Percentiles rank a stretch among this genome's conserved stretches.
Conservation (phyloP, 495 filamentous ascomycete species). For the Neurospora hispaniola region DNA sequence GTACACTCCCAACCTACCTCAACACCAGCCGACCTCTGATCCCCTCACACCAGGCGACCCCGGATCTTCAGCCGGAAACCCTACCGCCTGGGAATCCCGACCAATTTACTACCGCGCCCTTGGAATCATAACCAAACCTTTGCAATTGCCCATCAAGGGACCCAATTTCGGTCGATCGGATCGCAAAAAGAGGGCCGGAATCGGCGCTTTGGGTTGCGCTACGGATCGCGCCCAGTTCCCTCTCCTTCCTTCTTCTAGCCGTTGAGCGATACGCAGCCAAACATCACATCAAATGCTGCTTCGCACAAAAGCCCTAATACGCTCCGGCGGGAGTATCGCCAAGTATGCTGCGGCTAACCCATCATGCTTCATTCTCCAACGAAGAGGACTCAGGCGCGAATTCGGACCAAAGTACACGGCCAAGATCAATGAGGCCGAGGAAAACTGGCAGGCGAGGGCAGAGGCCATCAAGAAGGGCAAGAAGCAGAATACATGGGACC, state of each 20-base stretch:
- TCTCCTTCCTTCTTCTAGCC: background rate
- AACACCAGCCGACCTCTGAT: background rate
- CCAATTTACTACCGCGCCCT: background rate
- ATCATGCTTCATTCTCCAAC: background rate
- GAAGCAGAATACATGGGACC: conserved; percentile 50
- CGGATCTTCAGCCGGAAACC: background rate
- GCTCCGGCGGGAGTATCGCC: background rate
- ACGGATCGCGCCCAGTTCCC: background rate
- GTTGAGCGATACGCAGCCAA: background rate
- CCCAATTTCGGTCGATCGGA: background rate
- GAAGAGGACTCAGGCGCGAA: background rate
- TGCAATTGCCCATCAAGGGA: background rate
- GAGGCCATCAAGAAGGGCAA: conserved; percentile 49
- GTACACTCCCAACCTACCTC: background rate
- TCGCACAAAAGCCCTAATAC: background rate
- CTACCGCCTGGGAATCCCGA: background rate
- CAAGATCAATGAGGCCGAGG: conserved; percentile 44
- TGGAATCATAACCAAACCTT: background rate
- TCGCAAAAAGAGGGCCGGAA: background rate
- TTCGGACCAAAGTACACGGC: conserved; percentile 37
- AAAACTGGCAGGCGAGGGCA: conserved; percentile 47
- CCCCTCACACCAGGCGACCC: background rate
- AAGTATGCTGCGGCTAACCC: background rate
- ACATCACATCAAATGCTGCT: background rate
- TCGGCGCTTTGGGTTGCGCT: background rate